Evolutionary conservation across 1,139 yeast species (phyloP), one percentile per base, ranked within the genome.

Genomic region (Pichia sp.): DNA sequence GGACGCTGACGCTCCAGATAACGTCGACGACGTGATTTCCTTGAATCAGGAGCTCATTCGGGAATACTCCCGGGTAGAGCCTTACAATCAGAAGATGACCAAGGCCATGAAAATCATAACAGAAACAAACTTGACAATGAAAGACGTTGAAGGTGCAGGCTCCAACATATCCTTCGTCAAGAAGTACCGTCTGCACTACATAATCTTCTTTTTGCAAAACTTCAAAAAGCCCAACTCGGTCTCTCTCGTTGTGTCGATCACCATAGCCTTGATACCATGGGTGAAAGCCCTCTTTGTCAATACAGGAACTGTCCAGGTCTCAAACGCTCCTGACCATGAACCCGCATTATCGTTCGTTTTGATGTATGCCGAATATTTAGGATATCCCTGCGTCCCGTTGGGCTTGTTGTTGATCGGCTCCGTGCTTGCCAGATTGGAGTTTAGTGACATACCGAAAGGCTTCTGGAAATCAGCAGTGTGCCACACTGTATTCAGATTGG

Each of bases 331-430:
- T 0, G 97, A 92, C 70, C 75, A 77, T 3, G 75, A 77, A 58
- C 97, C 97, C 0, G 87, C 96, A 1, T 74, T 92, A 49, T 87
- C 90, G 32, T 92, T 92, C 62, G 57, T 90, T 4, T 80, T 92
- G 75, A 96, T 90, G 66, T 83, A 83, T 59, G 76, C 90, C 1
- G 70, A 79, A 36, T 92, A 92, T 67, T 73, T 89, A 1, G 96
- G 97, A 0, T 82, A 82, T 3, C 97, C 97, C 0, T 82, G 90
- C 41, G 97, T 92, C 31, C 98, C 97, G 0, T 70, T 89, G 55
- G 97, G 97, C 1, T 74, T 92, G 56, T 67, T 88, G 50, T 69
- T 92, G 56, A 72, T 92, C 48, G 98, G 98, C 1, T 93, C 95
- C 3, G 86, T 96, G 5, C 77, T 92, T 44, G 85, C 96, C 0